Evolutionary conservation across 2,329 filamentous ascomycete species (phyloP).

Genomic region (Neofusicoccum laricinum): DNA sequence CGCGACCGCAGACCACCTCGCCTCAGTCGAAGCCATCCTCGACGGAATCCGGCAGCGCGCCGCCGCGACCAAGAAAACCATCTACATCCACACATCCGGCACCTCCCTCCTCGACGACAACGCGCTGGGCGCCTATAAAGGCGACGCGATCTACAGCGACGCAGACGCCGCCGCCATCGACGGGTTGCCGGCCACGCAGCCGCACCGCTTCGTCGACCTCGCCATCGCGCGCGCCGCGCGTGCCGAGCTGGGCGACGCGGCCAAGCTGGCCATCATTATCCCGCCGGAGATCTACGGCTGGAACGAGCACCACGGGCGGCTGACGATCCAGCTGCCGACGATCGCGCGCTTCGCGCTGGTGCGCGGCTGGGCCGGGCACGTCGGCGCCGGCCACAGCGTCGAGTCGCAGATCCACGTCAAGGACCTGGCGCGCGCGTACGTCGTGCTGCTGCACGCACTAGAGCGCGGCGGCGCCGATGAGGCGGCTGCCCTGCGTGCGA

Average conservation of each 20-base stretch:
- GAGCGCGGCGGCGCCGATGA: constrained; percentile 29
- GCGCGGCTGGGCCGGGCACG: constrained; percentile 45
- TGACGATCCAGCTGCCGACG: constrained; percentile 49
- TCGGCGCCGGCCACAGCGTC: constrained; percentile 44
- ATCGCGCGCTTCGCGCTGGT: constrained; percentile 49
- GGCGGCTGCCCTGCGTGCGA: constrained; percentile 32
- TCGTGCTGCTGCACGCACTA: constrained; percentile 35
- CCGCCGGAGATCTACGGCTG: constrained; percentile 48
- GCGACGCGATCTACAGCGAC: constrained; percentile 44
- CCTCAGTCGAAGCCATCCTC: constrained; percentile 45
- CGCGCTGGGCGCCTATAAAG: constrained; percentile 33
- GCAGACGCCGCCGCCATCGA: constrained; percentile 41
- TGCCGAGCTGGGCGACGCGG: constrained; percentile 37
- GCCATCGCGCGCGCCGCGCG: constrained; percentile 37
- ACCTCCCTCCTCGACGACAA: constrained; percentile 29
- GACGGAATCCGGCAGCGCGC: constrained; percentile 42
- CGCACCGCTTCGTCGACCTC: constrained; percentile 48
- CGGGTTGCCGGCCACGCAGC: constrained; percentile 40
- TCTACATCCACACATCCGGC: constrained; percentile 51
- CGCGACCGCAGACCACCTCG: constrained; percentile 49
- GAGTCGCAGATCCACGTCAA: constrained; percentile 47
- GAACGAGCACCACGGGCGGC: constrained; percentile 37
- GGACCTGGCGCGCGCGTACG: constrained; percentile 38
- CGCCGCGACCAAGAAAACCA: constrained; percentile 35
- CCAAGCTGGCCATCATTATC: constrained; percentile 49